Conservation (phyloP, 768 basidiomycete genomes). For the Xanthoconium purpureum region DNA sequence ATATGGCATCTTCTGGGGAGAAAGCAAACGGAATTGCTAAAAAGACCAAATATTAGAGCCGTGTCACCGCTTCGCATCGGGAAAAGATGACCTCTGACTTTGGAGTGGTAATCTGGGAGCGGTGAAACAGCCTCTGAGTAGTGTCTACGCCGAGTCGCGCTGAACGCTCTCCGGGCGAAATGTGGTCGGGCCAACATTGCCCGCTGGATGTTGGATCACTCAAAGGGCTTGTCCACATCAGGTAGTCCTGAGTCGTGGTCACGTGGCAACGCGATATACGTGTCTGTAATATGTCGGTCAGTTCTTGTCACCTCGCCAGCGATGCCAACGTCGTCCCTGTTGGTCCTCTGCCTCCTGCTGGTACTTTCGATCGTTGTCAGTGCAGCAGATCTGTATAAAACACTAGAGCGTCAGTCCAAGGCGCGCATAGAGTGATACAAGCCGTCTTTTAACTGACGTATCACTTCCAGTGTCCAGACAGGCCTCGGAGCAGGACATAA, state of each 20-base stretch:
- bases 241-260: conserved; percentile 3
- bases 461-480: conserved; percentile 55
- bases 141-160: conserved; percentile 6
- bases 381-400: conserved; percentile 79
- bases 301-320: not conserved
- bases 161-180: not conserved
- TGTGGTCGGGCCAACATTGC: conserved; percentile 19
- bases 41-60: conserved; percentile 7
- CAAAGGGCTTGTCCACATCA: no score
- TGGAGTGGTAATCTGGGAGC: conserved; percentile 28
- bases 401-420: conserved; percentile 69
- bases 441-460: conserved; percentile 22
- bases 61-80: not conserved
- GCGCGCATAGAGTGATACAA: conserved; percentile 24
- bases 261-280: conserved; percentile 32
- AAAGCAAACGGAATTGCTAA: conserved; percentile 53
- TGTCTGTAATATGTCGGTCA: conserved; percentile 17
- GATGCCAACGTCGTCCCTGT: conserved; percentile 28
- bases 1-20: conserved; percentile 44
- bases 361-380: conserved; percentile 30
- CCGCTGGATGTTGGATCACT: not conserved
- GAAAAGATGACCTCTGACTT: conserved; percentile 39
- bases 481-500: conserved; percentile 85
- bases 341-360: conserved; percentile 30
- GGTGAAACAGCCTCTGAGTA: conserved; percentile 16